Base-by-base conservation (phyloP, 1,139 yeast species). In the Suhomyces maxii region DNA sequence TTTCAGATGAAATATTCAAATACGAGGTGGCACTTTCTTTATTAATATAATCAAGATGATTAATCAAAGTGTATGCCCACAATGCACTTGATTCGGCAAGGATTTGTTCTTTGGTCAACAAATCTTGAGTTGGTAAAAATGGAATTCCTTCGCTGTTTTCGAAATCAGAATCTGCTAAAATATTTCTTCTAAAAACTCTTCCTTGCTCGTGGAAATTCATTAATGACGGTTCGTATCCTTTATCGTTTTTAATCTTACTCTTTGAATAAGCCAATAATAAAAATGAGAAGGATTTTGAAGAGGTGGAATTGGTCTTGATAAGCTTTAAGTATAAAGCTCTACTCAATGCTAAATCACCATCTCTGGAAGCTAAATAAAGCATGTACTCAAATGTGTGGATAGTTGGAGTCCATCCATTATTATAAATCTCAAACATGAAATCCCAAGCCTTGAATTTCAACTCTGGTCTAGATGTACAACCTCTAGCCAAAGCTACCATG, bases 61-160 rank as follows among this genome's bases (percentile, higher is more conserved):
- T 60, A 36, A 74, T 60, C 12, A 78, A 52, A 10, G 80, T 65
- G 57, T 77, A 84, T 3, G 78, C 78, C 84, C 95, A 82, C 10
- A 91, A 49, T 0, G 98, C 98, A 46, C 82, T 76, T 0, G 95
- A 82, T 65, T 91, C 98, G 0, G 86, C 84, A 42, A 87, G 50
- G 1, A 88, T 68, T 51, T 83, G 82, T 1, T 56, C 51, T 4
- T 61, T 54, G 6, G 69, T 64, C 1, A 62, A 56, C 10, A 85
- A 62, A 31, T 73, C 73, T 2, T 68, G 59, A 1, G 76, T 49
- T 0, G 97, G 97, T 39, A 90, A 67, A 51, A 89, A 73, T 2
- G 97, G 97, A 9, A 89, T 79, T 1, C 63, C 65, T 10, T 50
- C 50, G 26, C 61, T 57, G 1, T 69, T 59, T 4, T 60, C 47